These are phyloP conservation scores for Fusarium pseudoanthophilum DNA, from an alignment of 2,329 filamentous ascomycete genomes.

Conservation along the genomic window DNA sequence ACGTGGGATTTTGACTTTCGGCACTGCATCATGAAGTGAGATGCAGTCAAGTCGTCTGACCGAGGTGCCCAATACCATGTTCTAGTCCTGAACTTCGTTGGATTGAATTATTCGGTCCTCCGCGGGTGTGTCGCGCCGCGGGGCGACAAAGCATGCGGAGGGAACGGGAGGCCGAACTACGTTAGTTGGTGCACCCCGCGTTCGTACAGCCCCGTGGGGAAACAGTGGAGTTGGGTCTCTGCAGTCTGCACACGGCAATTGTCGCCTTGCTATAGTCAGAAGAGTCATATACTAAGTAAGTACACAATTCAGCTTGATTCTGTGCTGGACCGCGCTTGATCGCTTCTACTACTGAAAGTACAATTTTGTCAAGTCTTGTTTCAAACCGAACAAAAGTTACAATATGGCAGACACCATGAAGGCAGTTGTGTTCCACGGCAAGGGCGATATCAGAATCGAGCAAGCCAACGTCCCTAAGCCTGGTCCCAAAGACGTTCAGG, in stretches of 20 bases:
- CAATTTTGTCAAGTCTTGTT: no score
- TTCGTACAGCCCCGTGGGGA: not conserved
- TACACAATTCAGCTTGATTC: not conserved
- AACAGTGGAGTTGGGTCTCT: no score
- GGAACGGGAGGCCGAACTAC: not conserved
- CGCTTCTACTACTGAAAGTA: rapidly evolving
- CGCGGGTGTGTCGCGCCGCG: not conserved
- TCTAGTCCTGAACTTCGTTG: no score
- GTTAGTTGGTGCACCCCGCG: not conserved
- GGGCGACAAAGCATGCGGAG: not conserved
- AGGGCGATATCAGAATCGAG: not conserved
- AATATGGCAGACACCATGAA: not conserved
- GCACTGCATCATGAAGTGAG: no score
- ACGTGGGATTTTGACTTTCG: no score
- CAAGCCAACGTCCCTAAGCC: not conserved
- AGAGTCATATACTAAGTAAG: not conserved
- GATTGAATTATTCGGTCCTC: rapidly evolving
- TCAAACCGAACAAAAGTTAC: no score
- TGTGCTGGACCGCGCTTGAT: not conserved
- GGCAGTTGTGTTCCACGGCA: not conserved
- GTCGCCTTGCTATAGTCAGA: no score
- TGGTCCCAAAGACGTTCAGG: not conserved
- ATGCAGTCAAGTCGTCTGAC: no score
- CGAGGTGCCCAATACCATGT: no score
- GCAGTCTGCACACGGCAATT: not conserved